Base-by-base conservation (phyloP, 164 flowering plant genomes). In the Litsea cubeba region DNA sequence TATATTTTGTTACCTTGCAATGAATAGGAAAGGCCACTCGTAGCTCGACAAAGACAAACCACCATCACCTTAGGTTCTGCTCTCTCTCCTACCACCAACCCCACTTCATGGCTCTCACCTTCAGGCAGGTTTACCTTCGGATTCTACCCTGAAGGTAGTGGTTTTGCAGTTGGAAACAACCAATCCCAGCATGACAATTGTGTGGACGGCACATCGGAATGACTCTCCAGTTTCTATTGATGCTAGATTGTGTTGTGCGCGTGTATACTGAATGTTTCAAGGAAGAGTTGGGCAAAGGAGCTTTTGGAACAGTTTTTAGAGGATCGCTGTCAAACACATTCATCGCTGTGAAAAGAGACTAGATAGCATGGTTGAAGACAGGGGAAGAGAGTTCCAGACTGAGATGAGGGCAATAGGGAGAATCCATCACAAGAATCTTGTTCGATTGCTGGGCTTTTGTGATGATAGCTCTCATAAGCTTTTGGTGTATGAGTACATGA, bases 321-420 rank as follows among this genome's bases (percentile, higher is more conserved):
- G 79, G 79, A 30, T 3, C 2, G 17, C 40, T 77, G 14, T 24
- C 12, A 8, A 24, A 51, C n/a, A 23, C 32, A 14, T 5, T n/a
- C 7, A 62, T 76, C 20, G 79, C 79, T 14, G 72, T 76, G 12
- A 76, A n/a, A n/a, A 77, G 76, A 58, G 66, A 49, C 28, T 77
- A 26, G 76, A 69, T 50, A 72, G 73, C 24, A 3, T 72, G 30
- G 51, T 12, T 12, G 68, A 62, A 12, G 81, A 76, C 67, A 76
- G 81, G 3, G 81, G 72, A 30, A 30, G 50, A 70, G 81, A 74
- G 73, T 76, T 79, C 46, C 50, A n/a, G 49, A 62, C 81, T 24
- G 81, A 79, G 68, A 65, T 76, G 70, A 68, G 57, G 14, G 73
- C 74, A 50, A 68, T 68, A 28, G 71, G 15, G 2, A 68, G 57